Evolutionary conservation across 139 green algal genomes (phyloP).

Genomic region (Astrephomene gubernaculifera): DNA sequence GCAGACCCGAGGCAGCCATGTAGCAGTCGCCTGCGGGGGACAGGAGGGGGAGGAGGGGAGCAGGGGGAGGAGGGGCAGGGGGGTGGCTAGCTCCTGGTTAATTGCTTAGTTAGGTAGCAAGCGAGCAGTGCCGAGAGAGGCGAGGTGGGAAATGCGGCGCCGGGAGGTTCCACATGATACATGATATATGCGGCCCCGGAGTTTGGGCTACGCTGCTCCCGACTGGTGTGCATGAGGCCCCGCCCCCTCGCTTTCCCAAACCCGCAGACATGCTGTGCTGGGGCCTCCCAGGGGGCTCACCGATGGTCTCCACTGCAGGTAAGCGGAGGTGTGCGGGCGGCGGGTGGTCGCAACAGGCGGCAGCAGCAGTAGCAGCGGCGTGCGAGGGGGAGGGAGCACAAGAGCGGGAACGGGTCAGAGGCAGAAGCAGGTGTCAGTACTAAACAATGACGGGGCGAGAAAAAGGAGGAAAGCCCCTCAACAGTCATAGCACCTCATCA

Average conservation of each 20-base stretch:
- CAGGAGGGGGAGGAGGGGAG: not conserved
- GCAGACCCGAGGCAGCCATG: slow-evolving; percentile 14
- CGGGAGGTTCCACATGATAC: too few relatives aligned
- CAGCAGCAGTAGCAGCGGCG: not conserved
- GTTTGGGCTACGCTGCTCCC: too few relatives aligned
- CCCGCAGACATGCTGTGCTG: not conserved
- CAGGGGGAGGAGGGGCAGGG: not conserved
- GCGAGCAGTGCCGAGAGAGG: too few relatives aligned
- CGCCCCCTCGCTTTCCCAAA: not conserved
- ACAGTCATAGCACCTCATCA: not conserved
- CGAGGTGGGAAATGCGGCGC: too few relatives aligned
- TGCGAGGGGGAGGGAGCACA: not conserved
- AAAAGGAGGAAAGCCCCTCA: not conserved
- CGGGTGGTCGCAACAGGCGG: not conserved
- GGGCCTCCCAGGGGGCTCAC: not conserved
- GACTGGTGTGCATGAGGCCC: too few relatives aligned
- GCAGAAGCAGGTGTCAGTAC: not conserved
- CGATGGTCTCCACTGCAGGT: slow-evolving; percentile 22
- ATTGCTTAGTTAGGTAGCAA: too few relatives aligned
- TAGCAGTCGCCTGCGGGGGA: slow-evolving; percentile 21
- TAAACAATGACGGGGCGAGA: not conserved
- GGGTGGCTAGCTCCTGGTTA: too few relatives aligned
- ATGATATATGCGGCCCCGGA: too few relatives aligned
- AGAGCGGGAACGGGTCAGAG: not conserved
- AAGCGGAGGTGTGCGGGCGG: not conserved